A percentile compares a stretch with the other conserved stretches of the same genome.
phyloP scores from a whole-genome alignment of 768 basidiomycete species.

The Amanita pseudoporphyria region DNA sequence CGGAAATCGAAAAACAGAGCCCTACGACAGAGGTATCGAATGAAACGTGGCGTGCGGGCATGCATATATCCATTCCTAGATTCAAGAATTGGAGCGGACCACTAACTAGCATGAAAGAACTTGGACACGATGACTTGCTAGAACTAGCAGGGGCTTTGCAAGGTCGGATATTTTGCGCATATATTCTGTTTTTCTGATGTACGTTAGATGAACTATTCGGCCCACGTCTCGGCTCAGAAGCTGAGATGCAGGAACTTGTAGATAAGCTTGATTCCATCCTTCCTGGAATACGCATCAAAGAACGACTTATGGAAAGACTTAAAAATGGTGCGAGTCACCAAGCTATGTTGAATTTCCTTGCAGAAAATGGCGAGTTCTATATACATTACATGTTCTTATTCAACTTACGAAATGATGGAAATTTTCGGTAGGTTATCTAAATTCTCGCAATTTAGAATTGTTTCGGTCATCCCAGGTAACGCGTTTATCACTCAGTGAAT shows the following conservation, averaged over 20 bases:
- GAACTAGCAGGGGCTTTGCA: neutral
- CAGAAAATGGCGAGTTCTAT: slow-evolving; percentile 21
- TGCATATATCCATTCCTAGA: neutral
- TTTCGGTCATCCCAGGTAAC: slow-evolving; percentile 38
- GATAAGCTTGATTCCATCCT: slow-evolving; percentile 30
- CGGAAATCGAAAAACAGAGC: neutral
- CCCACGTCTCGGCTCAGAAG: slow-evolving; percentile 30
- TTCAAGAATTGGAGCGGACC: neutral
- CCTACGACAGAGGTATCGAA: neutral
- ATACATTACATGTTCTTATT: neutral
- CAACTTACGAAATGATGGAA: neutral
- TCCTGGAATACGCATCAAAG: slow-evolving; percentile 39
- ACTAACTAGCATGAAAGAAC: neutral
- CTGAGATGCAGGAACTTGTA: slow-evolving; percentile 25
- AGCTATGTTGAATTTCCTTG: slow-evolving; percentile 30
- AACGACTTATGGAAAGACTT: slow-evolving; percentile 21
- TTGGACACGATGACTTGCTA: neutral
- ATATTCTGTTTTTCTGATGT: neutral
- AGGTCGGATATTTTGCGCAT: neutral
- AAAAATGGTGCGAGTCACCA: slow-evolving; percentile 28
- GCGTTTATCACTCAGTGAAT: slow-evolving; percentile 34
- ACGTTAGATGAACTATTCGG: slow-evolving; percentile 31
- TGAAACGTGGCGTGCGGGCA: neutral
- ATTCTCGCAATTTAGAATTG: slow-evolving; percentile 30
- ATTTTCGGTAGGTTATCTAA: slow-evolving; percentile 33